Evolutionary conservation across 306 rosid species (phyloP).

Genomic region (Pyrus bretschneideri): DNA sequence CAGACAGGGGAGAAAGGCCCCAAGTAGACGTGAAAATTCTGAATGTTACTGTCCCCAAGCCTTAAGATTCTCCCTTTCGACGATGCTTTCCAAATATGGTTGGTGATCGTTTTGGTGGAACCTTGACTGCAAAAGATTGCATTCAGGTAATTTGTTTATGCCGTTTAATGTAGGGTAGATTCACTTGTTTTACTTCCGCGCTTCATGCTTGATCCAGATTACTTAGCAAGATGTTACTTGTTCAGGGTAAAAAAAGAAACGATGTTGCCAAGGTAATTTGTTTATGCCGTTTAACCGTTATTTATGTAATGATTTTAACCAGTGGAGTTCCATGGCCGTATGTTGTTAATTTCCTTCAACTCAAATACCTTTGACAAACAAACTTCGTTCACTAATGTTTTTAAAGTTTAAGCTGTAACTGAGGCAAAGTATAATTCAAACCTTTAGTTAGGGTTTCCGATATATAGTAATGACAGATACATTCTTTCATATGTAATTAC

Average conservation of each 20-base stretch:
- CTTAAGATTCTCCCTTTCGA: constrained; percentile 30
- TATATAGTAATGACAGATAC: too few relatives aligned
- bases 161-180: neutral
- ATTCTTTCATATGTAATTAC: too few relatives aligned
- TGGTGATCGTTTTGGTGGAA: neutral
- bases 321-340: neutral
- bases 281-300: neutral
- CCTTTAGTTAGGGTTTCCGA: too few relatives aligned
- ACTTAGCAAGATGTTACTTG: neutral
- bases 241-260: neutral
- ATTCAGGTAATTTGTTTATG: constrained; percentile 12
- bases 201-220: neutral
- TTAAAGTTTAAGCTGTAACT: neutral
- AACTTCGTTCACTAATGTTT: neutral
- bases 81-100: neutral
- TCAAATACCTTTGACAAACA: neutral
- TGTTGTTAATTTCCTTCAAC: neutral
- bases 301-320: neutral
- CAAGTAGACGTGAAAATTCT: constrained; percentile 91
- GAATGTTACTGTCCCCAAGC: constrained; percentile 91
- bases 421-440: neutral
- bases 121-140: neutral
- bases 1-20: constrained; percentile 79
- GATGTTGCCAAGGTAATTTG: neutral
- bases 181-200: neutral